phyloP scores from a whole-genome alignment of 345 rosid genomes.

The Salix arbutifolia region DNA sequence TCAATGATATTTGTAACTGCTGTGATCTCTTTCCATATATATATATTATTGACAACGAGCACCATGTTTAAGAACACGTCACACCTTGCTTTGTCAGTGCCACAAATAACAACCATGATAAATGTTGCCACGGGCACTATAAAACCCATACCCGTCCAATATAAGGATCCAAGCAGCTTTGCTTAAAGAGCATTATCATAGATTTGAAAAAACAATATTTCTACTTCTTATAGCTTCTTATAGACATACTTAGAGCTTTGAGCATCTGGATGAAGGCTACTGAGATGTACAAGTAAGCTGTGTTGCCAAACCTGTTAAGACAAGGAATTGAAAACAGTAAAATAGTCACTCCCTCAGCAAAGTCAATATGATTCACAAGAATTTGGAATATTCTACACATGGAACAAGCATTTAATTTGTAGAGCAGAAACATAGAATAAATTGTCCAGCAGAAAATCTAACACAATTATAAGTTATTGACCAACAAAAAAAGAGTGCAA shows the following conservation, averaged over 20 bases:
- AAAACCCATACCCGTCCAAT: conserved; percentile 29
- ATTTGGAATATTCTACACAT: not conserved
- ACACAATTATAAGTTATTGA: not conserved
- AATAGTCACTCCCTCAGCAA: not conserved
- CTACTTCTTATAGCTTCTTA: conserved; percentile 17
- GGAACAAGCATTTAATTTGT: not conserved
- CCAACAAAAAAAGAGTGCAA: not conserved
- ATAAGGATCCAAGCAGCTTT: conserved; percentile 19
- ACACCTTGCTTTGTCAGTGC: conserved; percentile 89
- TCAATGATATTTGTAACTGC: no score
- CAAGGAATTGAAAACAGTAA: conserved; percentile 9
- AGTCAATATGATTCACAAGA: not conserved
- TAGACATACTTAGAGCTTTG: conserved; percentile 83
- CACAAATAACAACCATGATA: conserved; percentile 77
- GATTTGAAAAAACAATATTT: not conserved
- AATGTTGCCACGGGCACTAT: conserved; percentile 98
- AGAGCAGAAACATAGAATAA: not conserved
- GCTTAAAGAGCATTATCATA: conserved; percentile 5
- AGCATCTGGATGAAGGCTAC: conserved; percentile 99
- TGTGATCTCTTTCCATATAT: no score
- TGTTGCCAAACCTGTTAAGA: conserved; percentile 82
- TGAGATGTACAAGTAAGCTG: conserved; percentile 85
- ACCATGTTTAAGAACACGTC: conserved; percentile 89
- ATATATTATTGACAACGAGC: no score
- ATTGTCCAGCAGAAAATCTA: no score